phyloP scores from a whole-genome alignment of 2,329 filamentous ascomycete genomes.

The Cephalotrichum gorgonifer region DNA sequence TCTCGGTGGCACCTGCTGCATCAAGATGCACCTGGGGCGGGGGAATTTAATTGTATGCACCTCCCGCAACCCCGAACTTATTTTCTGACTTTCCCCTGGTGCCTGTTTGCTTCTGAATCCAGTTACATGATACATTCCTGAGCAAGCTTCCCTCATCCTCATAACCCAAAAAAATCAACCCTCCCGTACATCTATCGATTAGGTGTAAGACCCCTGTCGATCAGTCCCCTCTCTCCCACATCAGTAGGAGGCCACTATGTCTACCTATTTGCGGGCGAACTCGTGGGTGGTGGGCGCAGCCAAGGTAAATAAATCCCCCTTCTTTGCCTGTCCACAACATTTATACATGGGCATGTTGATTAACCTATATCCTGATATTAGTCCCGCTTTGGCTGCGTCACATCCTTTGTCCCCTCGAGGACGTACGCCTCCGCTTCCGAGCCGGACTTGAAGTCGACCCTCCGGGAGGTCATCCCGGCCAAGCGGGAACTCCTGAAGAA shows the following conservation, averaged over 20 bases:
- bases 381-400: slow-evolving; percentile 16
- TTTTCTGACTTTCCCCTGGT: too few relatives aligned
- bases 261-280: slow-evolving; percentile 51
- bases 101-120: too few relatives aligned
- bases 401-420: slow-evolving; percentile 25
- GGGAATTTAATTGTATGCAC: too few relatives aligned
- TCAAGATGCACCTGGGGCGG: too few relatives aligned
- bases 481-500: slow-evolving; percentile 91
- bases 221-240: too few relatives aligned
- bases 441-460: slow-evolving; percentile 78
- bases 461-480: slow-evolving; percentile 75
- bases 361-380: background rate
- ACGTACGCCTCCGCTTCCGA: slow-evolving; percentile 67
- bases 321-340: background rate
- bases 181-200: background rate
- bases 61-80: too few relatives aligned
- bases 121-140: too few relatives aligned
- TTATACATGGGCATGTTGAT: background rate
- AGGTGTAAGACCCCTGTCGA: background rate
- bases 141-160: background rate
- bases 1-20: too few relatives aligned
- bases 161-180: background rate
- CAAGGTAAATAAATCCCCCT: slow-evolving; percentile 39
- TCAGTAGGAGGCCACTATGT: slow-evolving; percentile 48
- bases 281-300: slow-evolving; percentile 53